Conservation (phyloP, 257 asterid genomes). For the Rehmannia glutinosa region DNA sequence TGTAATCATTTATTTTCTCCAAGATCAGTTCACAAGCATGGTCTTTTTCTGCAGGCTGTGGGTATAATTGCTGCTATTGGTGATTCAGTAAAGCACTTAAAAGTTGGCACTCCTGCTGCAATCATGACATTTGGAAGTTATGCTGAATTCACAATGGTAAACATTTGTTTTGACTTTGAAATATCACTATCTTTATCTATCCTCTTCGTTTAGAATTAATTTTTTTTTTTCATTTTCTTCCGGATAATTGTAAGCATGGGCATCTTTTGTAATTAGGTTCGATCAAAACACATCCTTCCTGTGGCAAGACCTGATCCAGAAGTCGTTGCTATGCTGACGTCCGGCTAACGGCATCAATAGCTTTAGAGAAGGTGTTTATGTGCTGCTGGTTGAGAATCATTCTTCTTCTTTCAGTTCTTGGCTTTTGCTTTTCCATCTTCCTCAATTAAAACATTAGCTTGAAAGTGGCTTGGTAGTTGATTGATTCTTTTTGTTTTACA, state of each 20-base stretch:
- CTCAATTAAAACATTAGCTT: not conserved
- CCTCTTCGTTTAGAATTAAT: not conserved
- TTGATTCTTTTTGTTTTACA: too few relatives aligned
- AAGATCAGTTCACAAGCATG: not conserved
- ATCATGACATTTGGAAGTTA: slow-evolving; percentile 86
- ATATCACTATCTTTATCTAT: not conserved
- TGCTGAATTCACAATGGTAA: slow-evolving; percentile 82
- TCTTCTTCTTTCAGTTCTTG: not conserved
- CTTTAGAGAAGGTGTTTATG: slow-evolving; percentile 75
- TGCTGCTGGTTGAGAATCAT: slow-evolving; percentile 10
- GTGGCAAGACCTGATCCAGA: slow-evolving; percentile 94
- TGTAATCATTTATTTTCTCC: not conserved
- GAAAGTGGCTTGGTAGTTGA: not conserved
- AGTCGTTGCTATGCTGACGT: slow-evolving; percentile 97
- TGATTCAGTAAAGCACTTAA: slow-evolving; percentile 71
- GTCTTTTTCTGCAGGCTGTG: slow-evolving; percentile 63
- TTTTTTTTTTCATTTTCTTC: not conserved
- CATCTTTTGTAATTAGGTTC: slow-evolving; percentile 47
- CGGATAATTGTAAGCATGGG: slow-evolving; percentile 7
- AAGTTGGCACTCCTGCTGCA: slow-evolving; percentile 94
- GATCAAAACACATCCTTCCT: slow-evolving; percentile 81
- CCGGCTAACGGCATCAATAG: slow-evolving; percentile 93
- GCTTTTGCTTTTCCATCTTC: slow-evolving; percentile 5
- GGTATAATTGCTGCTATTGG: slow-evolving; percentile 93
- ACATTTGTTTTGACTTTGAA: slow-evolving; percentile 5